Evolutionary conservation across 768 basidiomycete genomes (phyloP).

Genomic region (Termitomyces sp.): DNA sequence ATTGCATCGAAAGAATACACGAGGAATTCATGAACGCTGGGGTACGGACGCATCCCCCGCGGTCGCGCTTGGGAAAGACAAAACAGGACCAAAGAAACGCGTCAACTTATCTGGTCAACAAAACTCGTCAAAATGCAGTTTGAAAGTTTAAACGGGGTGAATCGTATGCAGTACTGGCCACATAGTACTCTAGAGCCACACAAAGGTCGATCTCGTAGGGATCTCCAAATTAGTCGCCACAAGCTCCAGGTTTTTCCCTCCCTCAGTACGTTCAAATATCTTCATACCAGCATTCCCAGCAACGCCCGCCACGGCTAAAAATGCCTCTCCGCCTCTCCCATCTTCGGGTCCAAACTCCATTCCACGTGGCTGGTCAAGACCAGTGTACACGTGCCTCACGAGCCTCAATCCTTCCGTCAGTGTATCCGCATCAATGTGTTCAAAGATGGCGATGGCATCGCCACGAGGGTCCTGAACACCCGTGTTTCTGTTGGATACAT

Average conservation of each 20-base stretch:
- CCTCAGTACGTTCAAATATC: conserved; percentile 44
- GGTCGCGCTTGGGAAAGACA: no score
- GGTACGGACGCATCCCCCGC: no score
- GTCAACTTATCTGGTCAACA: not conserved
- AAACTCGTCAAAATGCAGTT: not conserved
- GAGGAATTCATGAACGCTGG: no score
- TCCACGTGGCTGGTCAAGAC: conserved; percentile 57
- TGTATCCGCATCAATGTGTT: conserved; percentile 24
- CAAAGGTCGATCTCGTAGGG: conserved; percentile 46
- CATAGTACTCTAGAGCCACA: conserved; percentile 28
- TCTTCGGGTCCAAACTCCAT: conserved; percentile 52
- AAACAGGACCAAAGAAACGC: not conserved
- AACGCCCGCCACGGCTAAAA: conserved; percentile 46
- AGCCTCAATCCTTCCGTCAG: conserved; percentile 22
- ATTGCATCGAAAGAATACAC: no score
- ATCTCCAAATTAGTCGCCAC: conserved; percentile 47
- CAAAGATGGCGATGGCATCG: conserved; percentile 61
- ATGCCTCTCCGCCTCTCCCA: conserved; percentile 44
- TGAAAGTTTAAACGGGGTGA: no score
- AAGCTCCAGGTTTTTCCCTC: conserved; percentile 42
- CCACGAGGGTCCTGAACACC: conserved; percentile 41
- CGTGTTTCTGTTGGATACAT: conserved; percentile 63
- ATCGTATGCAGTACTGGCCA: no score
- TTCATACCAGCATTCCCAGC: conserved; percentile 49
- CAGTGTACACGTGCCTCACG: conserved; percentile 51